Conservation (phyloP, 2,329 filamentous ascomycete genomes). For the Xylaria arbuscula region DNA sequence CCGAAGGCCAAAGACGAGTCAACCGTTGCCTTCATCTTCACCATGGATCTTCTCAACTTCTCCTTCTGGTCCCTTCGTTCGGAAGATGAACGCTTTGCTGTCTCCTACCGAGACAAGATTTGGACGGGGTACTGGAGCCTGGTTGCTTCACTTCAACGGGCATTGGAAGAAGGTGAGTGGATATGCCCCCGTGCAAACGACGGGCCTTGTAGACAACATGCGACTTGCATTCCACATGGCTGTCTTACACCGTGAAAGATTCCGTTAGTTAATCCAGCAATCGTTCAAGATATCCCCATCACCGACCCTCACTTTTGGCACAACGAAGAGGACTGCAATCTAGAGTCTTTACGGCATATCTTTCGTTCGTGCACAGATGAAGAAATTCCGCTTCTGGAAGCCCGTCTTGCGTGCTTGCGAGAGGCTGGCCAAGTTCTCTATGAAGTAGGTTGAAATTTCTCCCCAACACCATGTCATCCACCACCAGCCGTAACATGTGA, state of each 20-base stretch:
- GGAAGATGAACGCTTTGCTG: slow-evolving; percentile 79
- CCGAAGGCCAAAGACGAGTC: slow-evolving; percentile 82
- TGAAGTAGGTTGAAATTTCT: slow-evolving; percentile 64
- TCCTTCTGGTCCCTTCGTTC: slow-evolving; percentile 88
- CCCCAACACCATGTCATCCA: slow-evolving; percentile 35
- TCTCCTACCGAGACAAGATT: slow-evolving; percentile 81
- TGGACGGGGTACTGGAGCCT: slow-evolving; percentile 98
- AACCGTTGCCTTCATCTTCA: slow-evolving; percentile 93
- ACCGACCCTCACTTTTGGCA: slow-evolving; percentile 90
- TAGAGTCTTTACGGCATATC: slow-evolving; percentile 77
- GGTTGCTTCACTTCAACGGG: slow-evolving; percentile 86
- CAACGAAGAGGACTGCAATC: slow-evolving; percentile 77
- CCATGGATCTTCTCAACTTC: slow-evolving; percentile 97
- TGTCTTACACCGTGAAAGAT: slow-evolving; percentile 29
- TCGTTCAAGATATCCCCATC: slow-evolving; percentile 78
- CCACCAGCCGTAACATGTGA: slow-evolving; percentile 22
- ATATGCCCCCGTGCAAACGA: slow-evolving; percentile 5
- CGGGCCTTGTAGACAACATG: background rate
- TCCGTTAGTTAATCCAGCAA: slow-evolving; percentile 40
- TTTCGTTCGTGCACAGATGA: slow-evolving; percentile 90
- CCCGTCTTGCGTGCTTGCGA: slow-evolving; percentile 81
- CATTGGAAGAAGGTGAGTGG: slow-evolving; percentile 81
- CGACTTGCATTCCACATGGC: slow-evolving; percentile 40
- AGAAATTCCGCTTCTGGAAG: slow-evolving; percentile 83
- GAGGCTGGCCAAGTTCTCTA: slow-evolving; percentile 85